These are phyloP conservation scores for Erythrophleum ivorense DNA, from an alignment of 331 rosid species.

Conservation along the genomic window DNA sequence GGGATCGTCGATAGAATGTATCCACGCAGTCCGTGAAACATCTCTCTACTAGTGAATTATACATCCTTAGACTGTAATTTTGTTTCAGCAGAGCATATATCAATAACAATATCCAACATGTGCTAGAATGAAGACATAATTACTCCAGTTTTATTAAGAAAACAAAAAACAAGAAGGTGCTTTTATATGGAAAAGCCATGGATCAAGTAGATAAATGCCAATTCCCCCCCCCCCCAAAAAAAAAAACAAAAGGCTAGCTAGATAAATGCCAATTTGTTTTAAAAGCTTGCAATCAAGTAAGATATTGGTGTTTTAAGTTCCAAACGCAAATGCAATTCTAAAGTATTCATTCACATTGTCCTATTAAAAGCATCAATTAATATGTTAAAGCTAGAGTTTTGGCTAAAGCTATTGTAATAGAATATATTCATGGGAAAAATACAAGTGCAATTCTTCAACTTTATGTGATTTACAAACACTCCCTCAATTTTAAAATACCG, in stretches of 20 bases:
- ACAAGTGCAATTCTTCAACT: background rate
- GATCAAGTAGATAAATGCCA: background rate
- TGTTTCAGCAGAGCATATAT: constrained; percentile 37
- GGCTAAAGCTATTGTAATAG: background rate
- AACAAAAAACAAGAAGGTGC: background rate
- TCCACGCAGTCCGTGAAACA: constrained; percentile 75
- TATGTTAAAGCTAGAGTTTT: constrained; percentile 5
- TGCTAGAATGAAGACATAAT: constrained; percentile 15
- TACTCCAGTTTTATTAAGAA: background rate
- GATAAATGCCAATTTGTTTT: background rate
- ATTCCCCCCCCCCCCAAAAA: background rate
- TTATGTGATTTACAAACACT: background rate
- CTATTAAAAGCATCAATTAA: constrained; percentile 16
- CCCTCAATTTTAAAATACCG: background rate
- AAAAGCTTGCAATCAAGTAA: constrained; percentile 7
- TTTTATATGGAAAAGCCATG: background rate
- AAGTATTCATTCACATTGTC: constrained; percentile 21
- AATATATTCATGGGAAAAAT: background rate
- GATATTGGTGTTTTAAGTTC: constrained; percentile 4
- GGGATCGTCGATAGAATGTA: constrained; percentile 65
- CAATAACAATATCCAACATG: constrained; percentile 34
- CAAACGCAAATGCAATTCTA: constrained; percentile 5
- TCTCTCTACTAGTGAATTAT: constrained; percentile 80
- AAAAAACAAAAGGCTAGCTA: too few species aligned
- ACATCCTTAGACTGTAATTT: constrained; percentile 78